Evolutionary conservation across 78 protist species (phyloP).

Genomic region (Tieghemostelium lacteum): DNA sequence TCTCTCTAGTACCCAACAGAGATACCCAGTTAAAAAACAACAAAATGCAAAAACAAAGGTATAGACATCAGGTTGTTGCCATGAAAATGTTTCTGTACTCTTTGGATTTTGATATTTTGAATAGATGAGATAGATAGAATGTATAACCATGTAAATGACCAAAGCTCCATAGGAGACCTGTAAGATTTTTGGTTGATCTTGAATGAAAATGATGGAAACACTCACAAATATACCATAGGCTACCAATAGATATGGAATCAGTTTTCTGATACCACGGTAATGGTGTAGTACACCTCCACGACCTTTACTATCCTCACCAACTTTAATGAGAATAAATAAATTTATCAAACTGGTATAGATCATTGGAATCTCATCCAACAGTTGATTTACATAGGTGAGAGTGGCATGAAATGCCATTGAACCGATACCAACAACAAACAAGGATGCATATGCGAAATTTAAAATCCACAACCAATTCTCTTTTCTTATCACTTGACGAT

Average conservation of each 20-base stretch:
- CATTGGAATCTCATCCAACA: conserved; percentile 82
- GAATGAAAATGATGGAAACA: conserved; percentile 13
- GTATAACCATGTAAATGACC: conserved; percentile 41
- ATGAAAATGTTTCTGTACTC: neutral
- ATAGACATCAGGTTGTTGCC: conserved; percentile 41
- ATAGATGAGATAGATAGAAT: conserved; percentile 38
- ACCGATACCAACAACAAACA: conserved; percentile 43
- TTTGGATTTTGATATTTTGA: conserved; percentile 1
- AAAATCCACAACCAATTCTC: neutral
- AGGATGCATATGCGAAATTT: conserved; percentile 10
- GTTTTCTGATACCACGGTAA: conserved; percentile 47
- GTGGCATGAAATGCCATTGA: conserved; percentile 73
- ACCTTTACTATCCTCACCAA: conserved; percentile 36
- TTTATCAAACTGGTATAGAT: conserved; percentile 45
- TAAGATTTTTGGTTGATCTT: conserved; percentile 62
- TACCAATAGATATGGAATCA: conserved; percentile 32
- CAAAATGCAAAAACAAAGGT: conserved; percentile 23
- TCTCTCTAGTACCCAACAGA: conserved; percentile 67
- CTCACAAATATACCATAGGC: conserved; percentile 50
- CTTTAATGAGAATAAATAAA: conserved; percentile 51
- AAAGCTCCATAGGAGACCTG: conserved; percentile 51
- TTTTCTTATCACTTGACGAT: neutral
- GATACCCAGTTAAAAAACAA: conserved; percentile 27
- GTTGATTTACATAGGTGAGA: conserved; percentile 48
- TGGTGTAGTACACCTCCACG: too few relatives aligned